These are phyloP conservation scores for Cutaneotrichosporon sp. DNA, from an alignment of 1,284 basidiomycete species.

Conservation along the genomic window DNA sequence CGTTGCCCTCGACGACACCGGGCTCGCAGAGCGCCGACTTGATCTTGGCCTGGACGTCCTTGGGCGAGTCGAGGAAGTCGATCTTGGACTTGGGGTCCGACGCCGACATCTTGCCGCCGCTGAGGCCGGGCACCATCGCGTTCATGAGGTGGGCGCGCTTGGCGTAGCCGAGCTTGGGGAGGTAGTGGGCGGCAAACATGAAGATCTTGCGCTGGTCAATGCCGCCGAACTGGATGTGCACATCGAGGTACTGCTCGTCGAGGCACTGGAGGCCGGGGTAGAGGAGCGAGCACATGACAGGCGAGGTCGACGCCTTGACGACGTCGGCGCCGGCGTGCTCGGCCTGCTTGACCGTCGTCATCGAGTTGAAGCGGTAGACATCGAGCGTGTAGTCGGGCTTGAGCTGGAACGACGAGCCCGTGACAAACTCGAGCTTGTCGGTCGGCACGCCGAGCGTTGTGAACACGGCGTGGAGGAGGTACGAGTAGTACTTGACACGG, in stretches of 20 bases:
- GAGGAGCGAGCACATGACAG: slow-evolving; percentile 84
- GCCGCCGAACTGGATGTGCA: slow-evolving; percentile 98
- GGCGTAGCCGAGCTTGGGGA: slow-evolving; percentile 87
- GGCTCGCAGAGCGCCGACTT: slow-evolving; percentile 92
- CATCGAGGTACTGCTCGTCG: slow-evolving; percentile 94
- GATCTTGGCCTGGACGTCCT: slow-evolving; percentile 83
- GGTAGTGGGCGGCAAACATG: slow-evolving; percentile 93
- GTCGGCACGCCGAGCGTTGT: slow-evolving; percentile 86
- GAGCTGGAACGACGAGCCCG: slow-evolving; percentile 81
- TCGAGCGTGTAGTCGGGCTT: slow-evolving; percentile 91
- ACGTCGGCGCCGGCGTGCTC: slow-evolving; percentile 99
- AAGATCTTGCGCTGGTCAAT: slow-evolving; percentile 99
- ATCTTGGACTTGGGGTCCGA: slow-evolving; percentile 97
- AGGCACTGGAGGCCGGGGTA: slow-evolving; percentile 97
- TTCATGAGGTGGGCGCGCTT: slow-evolving; percentile 99
- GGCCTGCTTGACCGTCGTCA: slow-evolving; percentile 92
- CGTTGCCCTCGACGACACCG: slow-evolving; percentile 88
- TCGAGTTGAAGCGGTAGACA: slow-evolving; percentile 84
- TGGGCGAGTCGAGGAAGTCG: slow-evolving; percentile 90
- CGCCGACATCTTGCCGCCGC: slow-evolving; percentile 97
- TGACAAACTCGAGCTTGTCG: slow-evolving; percentile 78
- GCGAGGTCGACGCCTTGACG: slow-evolving; percentile 94
- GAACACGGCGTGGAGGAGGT: slow-evolving; percentile 80
- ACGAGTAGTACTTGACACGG: slow-evolving; percentile 88
- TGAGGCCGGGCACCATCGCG: slow-evolving; percentile 93